Evolutionary conservation across 495 filamentous ascomycete species (phyloP).

Genomic region (Platismatia glauca): DNA sequence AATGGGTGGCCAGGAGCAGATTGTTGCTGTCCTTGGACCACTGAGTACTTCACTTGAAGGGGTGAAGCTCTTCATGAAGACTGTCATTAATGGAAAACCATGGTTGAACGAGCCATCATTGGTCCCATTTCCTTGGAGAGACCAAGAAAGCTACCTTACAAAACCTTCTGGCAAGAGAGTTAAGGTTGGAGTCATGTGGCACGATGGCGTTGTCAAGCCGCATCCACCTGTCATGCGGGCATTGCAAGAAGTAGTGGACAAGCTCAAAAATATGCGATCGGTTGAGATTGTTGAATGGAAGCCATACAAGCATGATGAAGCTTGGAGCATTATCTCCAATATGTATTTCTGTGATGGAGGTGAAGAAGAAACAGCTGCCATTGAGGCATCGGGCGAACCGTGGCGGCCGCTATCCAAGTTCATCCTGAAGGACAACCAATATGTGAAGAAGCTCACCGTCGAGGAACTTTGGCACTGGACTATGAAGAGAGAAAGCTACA

Average conservation of each 20-base stretch:
- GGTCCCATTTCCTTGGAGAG: conserved; percentile 52
- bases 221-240: conserved; percentile 62
- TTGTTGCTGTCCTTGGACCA: conserved; percentile 54
- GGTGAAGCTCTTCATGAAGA: conserved; percentile 54
- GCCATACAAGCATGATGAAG: conserved; percentile 51
- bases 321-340: conserved; percentile 49
- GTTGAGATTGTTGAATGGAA: conserved; percentile 58
- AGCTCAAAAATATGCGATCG: conserved; percentile 38
- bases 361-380: conserved; percentile 34
- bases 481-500: conserved; percentile 47
- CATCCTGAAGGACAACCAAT: conserved; percentile 45
- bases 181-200: conserved; percentile 59
- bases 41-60: conserved; percentile 53
- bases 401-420: conserved; percentile 48
- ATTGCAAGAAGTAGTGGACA: conserved; percentile 46
- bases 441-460: conserved; percentile 33
- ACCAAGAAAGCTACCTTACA: conserved; percentile 19
- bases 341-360: conserved; percentile 52
- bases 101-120: conserved; percentile 54
- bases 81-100: conserved; percentile 48
- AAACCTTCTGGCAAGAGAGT: conserved; percentile 37
- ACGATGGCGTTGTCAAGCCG: conserved; percentile 61
- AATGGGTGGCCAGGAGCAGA: conserved; percentile 48
- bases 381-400: conserved; percentile 46
- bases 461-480: conserved; percentile 39